Percentiles rank a stretch among this genome's conserved stretches.
Conservation (phyloP, 2,329 filamentous ascomycete genomes). For the Dactylonectria estremocensis region DNA sequence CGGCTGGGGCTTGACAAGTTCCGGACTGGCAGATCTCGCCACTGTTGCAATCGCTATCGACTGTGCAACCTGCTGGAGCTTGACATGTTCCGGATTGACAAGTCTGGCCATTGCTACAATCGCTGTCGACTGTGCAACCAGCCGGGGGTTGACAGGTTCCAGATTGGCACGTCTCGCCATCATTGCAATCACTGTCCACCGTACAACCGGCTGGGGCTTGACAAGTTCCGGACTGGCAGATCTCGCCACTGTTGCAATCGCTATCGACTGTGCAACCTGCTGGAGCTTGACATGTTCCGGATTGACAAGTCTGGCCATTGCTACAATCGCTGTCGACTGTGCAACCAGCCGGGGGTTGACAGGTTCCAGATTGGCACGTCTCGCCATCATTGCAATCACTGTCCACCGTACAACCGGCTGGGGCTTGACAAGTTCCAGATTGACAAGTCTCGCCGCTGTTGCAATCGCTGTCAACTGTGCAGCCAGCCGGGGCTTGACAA, state of each 20-base stretch:
- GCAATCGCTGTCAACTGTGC: neutral
- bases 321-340: conserved; percentile 12
- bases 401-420: neutral
- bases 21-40: conserved; percentile 9
- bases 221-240: neutral
- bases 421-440: too few relatives aligned
- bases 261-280: neutral
- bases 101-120: neutral
- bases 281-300: neutral
- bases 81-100: neutral
- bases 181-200: neutral
- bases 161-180: neutral
- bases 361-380: neutral
- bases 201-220: neutral
- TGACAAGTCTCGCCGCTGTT: neutral
- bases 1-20: neutral
- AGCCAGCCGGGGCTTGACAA: neutral
- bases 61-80: neutral
- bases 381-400: neutral
- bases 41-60: neutral
- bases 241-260: neutral
- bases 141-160: neutral
- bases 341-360: neutral
- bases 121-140: neutral
- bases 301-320: conserved; percentile 4